Conservation (phyloP, 2,329 filamentous ascomycete genomes). For the Pleoardoris graminearum region DNA sequence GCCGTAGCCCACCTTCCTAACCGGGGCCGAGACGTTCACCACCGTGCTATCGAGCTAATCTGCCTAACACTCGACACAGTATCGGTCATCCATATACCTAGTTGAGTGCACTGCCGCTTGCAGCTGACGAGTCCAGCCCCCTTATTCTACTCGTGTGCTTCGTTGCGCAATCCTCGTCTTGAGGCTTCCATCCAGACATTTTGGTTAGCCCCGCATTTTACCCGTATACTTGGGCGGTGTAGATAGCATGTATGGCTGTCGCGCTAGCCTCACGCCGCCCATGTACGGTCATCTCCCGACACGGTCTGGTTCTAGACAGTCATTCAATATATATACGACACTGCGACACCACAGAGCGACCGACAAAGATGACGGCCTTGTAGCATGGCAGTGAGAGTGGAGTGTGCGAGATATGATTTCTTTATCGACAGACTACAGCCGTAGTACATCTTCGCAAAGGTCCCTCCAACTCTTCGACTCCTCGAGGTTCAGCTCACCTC, state of each 20-base stretch:
- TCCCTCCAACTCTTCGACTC: background rate
- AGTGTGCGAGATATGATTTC: background rate
- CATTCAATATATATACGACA: background rate
- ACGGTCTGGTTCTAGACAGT: background rate
- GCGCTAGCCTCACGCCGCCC: constrained; percentile 2
- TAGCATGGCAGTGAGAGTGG: no score
- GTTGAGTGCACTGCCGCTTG: background rate
- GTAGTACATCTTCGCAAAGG: background rate
- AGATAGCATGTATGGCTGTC: background rate
- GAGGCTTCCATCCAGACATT: constrained; percentile 1
- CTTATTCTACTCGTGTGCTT: background rate
- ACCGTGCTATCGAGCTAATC: constrained; percentile 24
- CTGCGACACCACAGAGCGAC: background rate
- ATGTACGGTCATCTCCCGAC: background rate
- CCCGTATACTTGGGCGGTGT: background rate
- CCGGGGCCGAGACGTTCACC: constrained; percentile 26
- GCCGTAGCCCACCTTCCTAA: constrained; percentile 22
- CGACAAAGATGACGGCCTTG: background rate
- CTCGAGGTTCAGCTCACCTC: no score
- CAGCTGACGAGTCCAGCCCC: background rate
- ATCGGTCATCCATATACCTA: constrained; percentile 6
- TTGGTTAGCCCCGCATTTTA: background rate
- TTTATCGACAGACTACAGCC: constrained; percentile 5
- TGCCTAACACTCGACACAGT: constrained; percentile 26
- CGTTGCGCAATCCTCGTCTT: background rate